Base-by-base conservation (phyloP, 148 eudicot genomes). In the Spergularia bocconei region DNA sequence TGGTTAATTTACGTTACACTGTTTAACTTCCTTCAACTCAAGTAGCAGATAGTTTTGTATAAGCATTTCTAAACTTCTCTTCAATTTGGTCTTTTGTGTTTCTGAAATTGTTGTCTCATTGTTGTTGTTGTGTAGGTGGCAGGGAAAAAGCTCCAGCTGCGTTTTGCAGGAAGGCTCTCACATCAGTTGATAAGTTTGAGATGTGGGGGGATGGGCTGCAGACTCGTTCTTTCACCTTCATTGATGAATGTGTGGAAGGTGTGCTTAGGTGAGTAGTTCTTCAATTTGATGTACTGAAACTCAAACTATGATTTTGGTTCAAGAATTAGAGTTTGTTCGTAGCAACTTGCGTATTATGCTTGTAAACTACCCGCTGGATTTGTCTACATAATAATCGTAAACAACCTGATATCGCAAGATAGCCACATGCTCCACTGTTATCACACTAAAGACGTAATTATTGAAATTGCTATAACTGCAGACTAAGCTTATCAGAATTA, bases 71-170 rank as follows among this genome's bases (percentile, higher is more conserved):
- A 53, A 36, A 2, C 10, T 50, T 2, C 19, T 73, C 8, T 1
- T 69, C 55, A 25, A 16, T 7, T 19, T 38, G 36, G 52, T 11
- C 14, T 38, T 67, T 38, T 48, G n/a, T 19, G 29, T 48, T 57
- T 12, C 67, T 4, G 14, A 51, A 61, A 8, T 41, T 48, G 44
- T 4, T 33, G 50, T 33, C 54, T 78, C 39, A 55, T 20, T 64
- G 29, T 59, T 15, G 56, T 41, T 50, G 4, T 20, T 62, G 29
- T 74, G 25, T 64, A 86, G 88, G 88, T 74, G 86, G 88, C 11
- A 74, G 88, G 77, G 88, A 86, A 79, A 86, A 86, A 64, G 88
- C 88, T 74, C 88, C 88, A 62, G 88, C 88, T 71, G 88, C 88
- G 7, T 86, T 86, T 65, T 86, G 88, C 77, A 79, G 88, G 71